Evolutionary conservation across 306 rosid genomes (phyloP), one percentile per base, ranked within the genome.

Genomic region (Sicyos edulis): DNA sequence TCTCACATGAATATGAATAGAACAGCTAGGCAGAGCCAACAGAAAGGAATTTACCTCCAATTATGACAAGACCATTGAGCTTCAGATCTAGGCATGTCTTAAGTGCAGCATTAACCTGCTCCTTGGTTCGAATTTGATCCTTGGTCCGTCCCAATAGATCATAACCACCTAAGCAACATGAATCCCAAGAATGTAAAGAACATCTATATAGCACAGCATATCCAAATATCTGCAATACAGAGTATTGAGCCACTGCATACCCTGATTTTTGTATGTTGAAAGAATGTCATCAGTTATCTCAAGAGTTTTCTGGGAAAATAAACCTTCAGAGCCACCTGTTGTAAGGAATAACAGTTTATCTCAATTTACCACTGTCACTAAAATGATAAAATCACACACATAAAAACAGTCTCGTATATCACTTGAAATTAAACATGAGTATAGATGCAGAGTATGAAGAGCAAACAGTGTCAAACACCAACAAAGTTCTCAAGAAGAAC

Each of bases 301-400:
- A 70, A 93, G 87, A 58, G 91, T 91, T 81, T 88, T 93, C 85
- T 91, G 93, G 15, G 96, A 88, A 81, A 91, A 93, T 61, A 93
- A 82, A 55, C 99, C 99, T 56, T 93, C 99, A 47, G 97, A 91
- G 49, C 99, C 99, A 85, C 99, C 99, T 93, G 78, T 55, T 74
- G 70, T 70, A 34, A 75, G 76, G 70, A 71, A 59, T 29, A 57
- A 75, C 64, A 29, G 10, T 57, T 3, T 1, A 54, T 40, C 75
- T 42, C 70, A 24, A 69, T 60, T 81, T 2, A 51, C 34, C 51
- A 22, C 45, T 54, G 34, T 45, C 75, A 42, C 7, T 57, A 22
- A 68, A 24, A 45, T 50, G 22, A 49, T 7, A 68, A 26, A 21
- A 45, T 20, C 54, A 42, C 34, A 65, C 47, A 7, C 47, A 42